These are phyloP conservation scores for Chaetomium olivaceum DNA, from an alignment of 2,329 filamentous ascomycete genomes.

Conservation along the genomic window DNA sequence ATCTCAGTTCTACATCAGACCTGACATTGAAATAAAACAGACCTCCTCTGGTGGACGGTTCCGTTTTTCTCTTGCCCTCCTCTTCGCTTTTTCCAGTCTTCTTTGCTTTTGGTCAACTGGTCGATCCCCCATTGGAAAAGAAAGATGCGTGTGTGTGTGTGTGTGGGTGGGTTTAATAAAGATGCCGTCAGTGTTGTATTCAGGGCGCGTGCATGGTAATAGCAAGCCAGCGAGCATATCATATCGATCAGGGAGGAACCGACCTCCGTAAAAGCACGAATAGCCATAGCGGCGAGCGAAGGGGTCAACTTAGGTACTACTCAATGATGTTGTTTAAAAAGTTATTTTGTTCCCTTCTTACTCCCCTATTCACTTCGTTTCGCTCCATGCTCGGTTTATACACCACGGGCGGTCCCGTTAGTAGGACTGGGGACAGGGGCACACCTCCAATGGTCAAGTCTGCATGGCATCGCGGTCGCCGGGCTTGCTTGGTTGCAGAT, in stretches of 20 bases:
- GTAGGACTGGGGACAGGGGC: too few species aligned
- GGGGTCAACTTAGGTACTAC: not conserved
- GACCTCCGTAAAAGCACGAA: not conserved
- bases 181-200: not conserved
- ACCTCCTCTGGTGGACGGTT: not conserved
- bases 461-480: too few species aligned
- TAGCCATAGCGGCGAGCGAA: not conserved
- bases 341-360: not conserved
- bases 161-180: too few species aligned
- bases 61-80: not conserved
- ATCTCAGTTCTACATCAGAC: not conserved
- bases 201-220: not conserved
- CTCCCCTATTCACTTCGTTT: not conserved
- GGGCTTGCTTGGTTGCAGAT: too few species aligned
- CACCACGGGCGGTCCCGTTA: too few species aligned
- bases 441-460: too few species aligned
- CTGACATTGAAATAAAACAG: conserved; percentile 1
- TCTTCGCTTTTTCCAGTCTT: not conserved
- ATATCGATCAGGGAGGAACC: not conserved
- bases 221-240: not conserved
- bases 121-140: not conserved
- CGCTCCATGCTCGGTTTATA: not conserved
- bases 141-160: not conserved
- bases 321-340: conserved; percentile 12
- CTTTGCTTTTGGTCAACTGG: not conserved